Evolutionary conservation across 2,329 filamentous ascomycete genomes (phyloP).

Genomic region (Penicillium decumbens): DNA sequence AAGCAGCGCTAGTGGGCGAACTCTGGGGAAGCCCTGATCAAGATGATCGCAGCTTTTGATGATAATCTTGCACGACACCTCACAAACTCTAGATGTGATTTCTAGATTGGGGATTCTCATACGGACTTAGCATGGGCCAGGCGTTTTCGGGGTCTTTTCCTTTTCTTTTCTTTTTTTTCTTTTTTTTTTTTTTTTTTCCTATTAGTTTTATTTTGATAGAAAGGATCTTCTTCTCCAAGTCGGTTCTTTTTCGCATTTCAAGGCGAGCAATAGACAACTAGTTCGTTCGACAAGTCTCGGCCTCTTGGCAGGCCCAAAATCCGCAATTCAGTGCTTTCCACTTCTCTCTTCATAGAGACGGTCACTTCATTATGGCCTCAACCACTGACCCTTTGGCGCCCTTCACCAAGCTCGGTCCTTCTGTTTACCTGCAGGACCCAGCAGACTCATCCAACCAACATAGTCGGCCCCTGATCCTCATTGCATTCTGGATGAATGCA

Average conservation of each 20-base stretch:
- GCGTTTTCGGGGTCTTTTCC: slow-evolving; percentile 21
- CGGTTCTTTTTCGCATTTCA: not conserved
- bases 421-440: slow-evolving; percentile 40
- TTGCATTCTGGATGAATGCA: slow-evolving; percentile 50
- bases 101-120: slow-evolving; percentile 10
- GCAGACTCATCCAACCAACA: slow-evolving; percentile 7
- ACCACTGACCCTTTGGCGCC: slow-evolving; percentile 17
- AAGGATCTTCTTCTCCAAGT: not conserved
- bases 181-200: not conserved
- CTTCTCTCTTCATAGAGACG: not conserved
- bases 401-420: slow-evolving; percentile 37
- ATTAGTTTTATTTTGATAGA: not conserved
- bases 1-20: slow-evolving; percentile 17
- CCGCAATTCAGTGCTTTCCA: not conserved
- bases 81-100: slow-evolving; percentile 9
- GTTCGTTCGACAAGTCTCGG: not conserved
- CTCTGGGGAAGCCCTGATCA: slow-evolving; percentile 19
- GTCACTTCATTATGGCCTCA: slow-evolving; percentile 7
- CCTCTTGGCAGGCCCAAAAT: slow-evolving; percentile 10
- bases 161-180: not conserved
- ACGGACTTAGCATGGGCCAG: slow-evolving; percentile 26
- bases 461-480: slow-evolving; percentile 32
- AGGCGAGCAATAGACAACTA: not conserved
- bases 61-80: slow-evolving; percentile 7
- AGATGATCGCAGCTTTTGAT: not conserved